Evolutionary conservation across 805 yeast genomes (phyloP).

Genomic region (baker's yeast (Saccharomyces cerevisiae)): DNA sequence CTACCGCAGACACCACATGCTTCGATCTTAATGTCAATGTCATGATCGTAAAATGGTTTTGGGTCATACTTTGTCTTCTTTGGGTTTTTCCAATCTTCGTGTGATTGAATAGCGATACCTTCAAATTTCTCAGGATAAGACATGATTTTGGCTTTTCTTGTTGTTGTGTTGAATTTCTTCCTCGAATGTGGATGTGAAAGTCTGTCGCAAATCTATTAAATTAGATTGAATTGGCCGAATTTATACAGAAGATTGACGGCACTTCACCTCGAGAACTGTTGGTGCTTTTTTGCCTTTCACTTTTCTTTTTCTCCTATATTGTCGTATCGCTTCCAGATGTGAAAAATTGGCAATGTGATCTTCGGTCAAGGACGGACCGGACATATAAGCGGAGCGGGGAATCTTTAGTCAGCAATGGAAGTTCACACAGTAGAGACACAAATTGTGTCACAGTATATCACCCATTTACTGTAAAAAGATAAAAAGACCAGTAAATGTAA

Average conservation of each 20-base stretch:
- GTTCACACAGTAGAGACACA: not conserved
- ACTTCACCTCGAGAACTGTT: not conserved
- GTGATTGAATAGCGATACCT: constrained; percentile 48
- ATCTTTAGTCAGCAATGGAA: not conserved
- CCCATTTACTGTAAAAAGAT: not conserved
- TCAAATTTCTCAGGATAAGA: constrained; percentile 39
- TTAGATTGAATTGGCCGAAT: not conserved
- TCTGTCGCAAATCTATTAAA: too few species aligned
- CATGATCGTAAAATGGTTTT: constrained; percentile 37
- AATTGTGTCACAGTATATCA: not conserved
- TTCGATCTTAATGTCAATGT: constrained; percentile 50
- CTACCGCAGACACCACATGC: constrained; percentile 65
- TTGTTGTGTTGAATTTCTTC: not conserved
- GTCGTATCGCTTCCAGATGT: not conserved
- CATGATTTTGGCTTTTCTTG: not conserved
- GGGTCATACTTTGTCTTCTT: constrained; percentile 43
- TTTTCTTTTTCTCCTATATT: not conserved
- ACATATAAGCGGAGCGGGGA: not conserved
- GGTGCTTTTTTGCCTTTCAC: not conserved
- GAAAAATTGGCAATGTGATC: not conserved
- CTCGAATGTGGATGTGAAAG: not conserved
- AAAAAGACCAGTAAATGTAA: too few species aligned
- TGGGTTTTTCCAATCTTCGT: constrained; percentile 49
- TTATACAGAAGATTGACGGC: not conserved
- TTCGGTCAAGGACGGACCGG: not conserved